Evolutionary conservation across 257 asterid species (phyloP).

Genomic region (Solanum stenotomum): DNA sequence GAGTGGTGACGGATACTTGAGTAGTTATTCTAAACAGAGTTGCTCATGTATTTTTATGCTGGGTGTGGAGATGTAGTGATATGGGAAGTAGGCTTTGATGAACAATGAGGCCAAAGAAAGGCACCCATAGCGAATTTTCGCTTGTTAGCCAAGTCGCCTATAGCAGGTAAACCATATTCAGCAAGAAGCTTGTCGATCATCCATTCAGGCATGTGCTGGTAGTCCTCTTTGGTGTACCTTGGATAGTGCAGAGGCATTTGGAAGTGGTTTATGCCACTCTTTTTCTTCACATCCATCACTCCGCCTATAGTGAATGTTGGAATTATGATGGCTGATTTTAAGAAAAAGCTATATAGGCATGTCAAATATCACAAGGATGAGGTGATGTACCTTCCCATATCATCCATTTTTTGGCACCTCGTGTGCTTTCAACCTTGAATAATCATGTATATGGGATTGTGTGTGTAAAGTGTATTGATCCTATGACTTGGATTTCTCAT

Average conservation of each 20-base stretch:
- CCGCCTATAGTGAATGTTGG: neutral
- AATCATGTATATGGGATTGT: neutral
- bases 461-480: neutral
- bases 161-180: neutral
- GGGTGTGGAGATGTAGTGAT: neutral
- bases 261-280: neutral
- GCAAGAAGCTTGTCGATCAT: conserved; percentile 1
- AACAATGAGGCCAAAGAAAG: neutral
- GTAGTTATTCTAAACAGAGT: neutral
- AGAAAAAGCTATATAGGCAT: neutral
- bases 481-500: neutral
- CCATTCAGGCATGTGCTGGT: conserved; percentile 3
- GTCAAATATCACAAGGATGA: neutral
- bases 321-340: neutral
- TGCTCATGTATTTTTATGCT: neutral
- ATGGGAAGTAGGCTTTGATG: neutral
- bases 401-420: neutral
- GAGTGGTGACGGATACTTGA: neutral
- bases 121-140: neutral
- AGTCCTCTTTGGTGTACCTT: neutral
- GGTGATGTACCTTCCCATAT: neutral
- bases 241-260: conserved; percentile 10
- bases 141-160: neutral
- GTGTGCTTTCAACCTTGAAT: neutral
- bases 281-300: neutral